Evolutionary conservation across 768 basidiomycete genomes (phyloP), one percentile per base, ranked within the genome.

Genomic region (Russula abietina): DNA sequence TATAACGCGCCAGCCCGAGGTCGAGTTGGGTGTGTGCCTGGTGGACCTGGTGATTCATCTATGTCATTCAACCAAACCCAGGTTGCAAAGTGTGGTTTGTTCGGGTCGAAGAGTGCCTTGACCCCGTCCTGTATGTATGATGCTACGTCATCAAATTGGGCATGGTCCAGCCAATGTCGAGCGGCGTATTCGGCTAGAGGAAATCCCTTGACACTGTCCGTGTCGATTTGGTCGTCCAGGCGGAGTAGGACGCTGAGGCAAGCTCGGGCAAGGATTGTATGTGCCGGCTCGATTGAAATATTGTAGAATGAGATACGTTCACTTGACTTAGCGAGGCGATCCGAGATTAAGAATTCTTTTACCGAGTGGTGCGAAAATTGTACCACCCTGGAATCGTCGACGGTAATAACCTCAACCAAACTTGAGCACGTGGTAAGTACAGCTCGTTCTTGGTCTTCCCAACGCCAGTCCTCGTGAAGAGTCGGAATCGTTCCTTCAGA

Each of bases 291-390:
- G 5, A 22, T 17, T 8, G 3, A 2, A 14, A 60, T n/a, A 38
- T 55, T 43, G 38, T 60, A 60, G 19, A 24, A 22, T 11, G 52
- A 60, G 22, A 46, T 24, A 19, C 41, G 16, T 19, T 22, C 32
- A 32, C 28, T 36, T 16, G 51, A 54, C 3, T 10, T 11, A 9
- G 33, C 52, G 26, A 60, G 60, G 26, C 52, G 43, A 55, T 55
- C 2, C 19, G 53, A 60, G 0, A 24, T 60, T 7, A 60, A 38
- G 36, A 54, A 60, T 11, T 60, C 45, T 8, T 60, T 53, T 2
- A 60, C 45, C 7, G 60, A 48, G 10, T 33, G n/a, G n/a, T 60
- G 59, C 24, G 59, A 52, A 28, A 60, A 53, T 24, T 60, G 51
- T 5, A 49, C 52, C 0, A 60, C 7, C 12, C 30, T 43, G 43